Evolutionary conservation across 441 rosid species (phyloP), one percentile per base, ranked within the genome.

Genomic region (Populus hybrid): DNA sequence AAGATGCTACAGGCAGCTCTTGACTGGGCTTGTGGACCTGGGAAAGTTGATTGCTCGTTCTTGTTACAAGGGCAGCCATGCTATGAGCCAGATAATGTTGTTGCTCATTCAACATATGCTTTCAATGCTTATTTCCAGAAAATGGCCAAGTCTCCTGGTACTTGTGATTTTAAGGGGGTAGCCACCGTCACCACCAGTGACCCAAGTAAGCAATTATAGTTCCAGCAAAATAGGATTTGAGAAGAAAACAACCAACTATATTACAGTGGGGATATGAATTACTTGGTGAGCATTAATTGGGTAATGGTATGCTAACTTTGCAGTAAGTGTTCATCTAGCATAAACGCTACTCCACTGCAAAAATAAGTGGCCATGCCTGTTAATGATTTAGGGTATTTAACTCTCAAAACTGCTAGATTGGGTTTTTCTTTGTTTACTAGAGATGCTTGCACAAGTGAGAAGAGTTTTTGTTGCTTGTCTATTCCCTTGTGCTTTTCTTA

Each of bases 11-110:
- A 95, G 82, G 99, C 98, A 1, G 99, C 92, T 46, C 87, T 95
- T 24, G 99, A 95, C 77, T 95, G 99, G 99, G 99, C 98, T 61
- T 95, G 98, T 69, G 98, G 98, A 38, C 94, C 98, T 0, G 98
- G 98, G 73, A 93, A 87, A 84, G 96, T 91, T 23, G 90, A 93
- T 74, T 95, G 98, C 83, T 86, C 94, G 0, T 80, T 79, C 12
- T 61, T 95, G 82, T 82, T 91, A 86, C 97, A 91, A 83, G 97
- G 96, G 65, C 94, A 90, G 66, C 82, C 85, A 1, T 95, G 98
- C 66, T 90, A 93, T 76, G 91, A 92, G 66, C 98, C 98, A 0
- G 83, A 95, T 71, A 88, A 90, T 75, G 96, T 92, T 74, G 83
- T 87, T 78, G 76, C 91, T 6, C 99, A 95, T 85, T 84, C 94